These are phyloP conservation scores for Colletotrichum kahawae DNA, from an alignment of 2,329 filamentous ascomycete genomes.

Conservation along the genomic window DNA sequence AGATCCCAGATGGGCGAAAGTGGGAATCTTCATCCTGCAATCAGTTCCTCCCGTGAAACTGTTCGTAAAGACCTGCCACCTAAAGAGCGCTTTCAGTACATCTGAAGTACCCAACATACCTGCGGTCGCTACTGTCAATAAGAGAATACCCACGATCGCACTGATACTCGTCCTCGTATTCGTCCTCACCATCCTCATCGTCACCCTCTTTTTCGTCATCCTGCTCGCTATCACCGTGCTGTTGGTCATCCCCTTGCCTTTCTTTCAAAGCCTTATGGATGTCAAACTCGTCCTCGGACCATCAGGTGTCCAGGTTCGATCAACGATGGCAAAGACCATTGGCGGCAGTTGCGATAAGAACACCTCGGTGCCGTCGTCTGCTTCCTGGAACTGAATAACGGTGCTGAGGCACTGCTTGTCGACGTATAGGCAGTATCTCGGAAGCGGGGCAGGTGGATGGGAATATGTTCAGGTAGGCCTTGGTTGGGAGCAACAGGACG, in stretches of 20 bases:
- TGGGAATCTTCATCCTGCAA: not conserved
- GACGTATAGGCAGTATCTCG: not conserved
- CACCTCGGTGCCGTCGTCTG: not conserved
- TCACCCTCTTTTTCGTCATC: not conserved
- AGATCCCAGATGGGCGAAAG: not conserved
- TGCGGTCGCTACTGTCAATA: not conserved
- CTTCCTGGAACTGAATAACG: not conserved
- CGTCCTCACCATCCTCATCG: not conserved
- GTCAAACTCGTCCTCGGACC: not conserved
- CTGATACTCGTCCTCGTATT: not conserved
- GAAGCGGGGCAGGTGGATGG: not conserved
- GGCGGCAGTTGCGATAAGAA: not conserved
- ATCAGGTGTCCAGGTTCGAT: not conserved
- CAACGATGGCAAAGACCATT: not conserved
- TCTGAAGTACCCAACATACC: not conserved
- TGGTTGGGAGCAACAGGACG: not conserved
- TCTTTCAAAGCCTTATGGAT: not conserved
- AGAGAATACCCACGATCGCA: not conserved
- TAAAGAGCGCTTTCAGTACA: not conserved
- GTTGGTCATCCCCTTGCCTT: not conserved
- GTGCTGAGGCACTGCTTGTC: not conserved
- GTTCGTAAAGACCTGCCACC: not conserved
- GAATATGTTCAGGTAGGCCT: not conserved
- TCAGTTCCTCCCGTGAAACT: not conserved
- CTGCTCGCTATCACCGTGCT: not conserved